Conservation (phyloP, 2,329 filamentous ascomycete species). For the Aureobasidium subglaciale region DNA sequence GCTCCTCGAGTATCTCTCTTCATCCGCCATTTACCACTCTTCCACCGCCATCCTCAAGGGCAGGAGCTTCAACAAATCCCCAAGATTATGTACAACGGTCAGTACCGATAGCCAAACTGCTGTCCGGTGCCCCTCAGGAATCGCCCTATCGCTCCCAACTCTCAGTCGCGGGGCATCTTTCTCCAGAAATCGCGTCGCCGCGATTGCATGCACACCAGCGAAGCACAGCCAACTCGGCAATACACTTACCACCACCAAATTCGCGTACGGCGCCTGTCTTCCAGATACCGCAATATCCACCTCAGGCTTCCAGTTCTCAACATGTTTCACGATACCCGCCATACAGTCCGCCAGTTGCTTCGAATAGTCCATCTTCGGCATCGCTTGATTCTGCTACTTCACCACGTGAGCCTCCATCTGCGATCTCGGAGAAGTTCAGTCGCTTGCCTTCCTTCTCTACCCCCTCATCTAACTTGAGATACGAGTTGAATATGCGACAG, state of each 20-base stretch:
- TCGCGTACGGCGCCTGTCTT: conserved; percentile 14
- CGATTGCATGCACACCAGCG: conserved; percentile 13
- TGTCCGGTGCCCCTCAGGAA: conserved; percentile 9
- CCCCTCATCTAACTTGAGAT: conserved; percentile 27
- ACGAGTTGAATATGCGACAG: conserved; percentile 59
- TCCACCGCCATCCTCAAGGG: background rate
- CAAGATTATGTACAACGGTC: conserved; percentile 8
- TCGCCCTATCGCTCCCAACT: conserved; percentile 10
- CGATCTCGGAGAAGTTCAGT: conserved; percentile 28
- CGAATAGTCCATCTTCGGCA: conserved; percentile 18
- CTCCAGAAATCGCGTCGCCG: conserved; percentile 1
- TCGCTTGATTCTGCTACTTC: conserved; percentile 23
- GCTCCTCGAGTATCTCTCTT: conserved; percentile 3
- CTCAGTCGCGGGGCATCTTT: background rate
- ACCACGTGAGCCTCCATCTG: conserved; percentile 17
- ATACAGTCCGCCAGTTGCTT: conserved; percentile 21
- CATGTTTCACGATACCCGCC: background rate
- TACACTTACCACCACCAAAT: conserved; percentile 12
- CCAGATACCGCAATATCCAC: conserved; percentile 12
- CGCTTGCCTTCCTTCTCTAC: conserved; percentile 13
- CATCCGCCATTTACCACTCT: conserved; percentile 8
- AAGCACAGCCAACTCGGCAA: conserved; percentile 15
- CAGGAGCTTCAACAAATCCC: conserved; percentile 4
- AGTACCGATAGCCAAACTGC: conserved; percentile 9
- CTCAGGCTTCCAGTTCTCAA: background rate